A percentile compares a stretch with the other conserved stretches of the same genome.
Conservation (phyloP, 129 eudicot species). For the Lactuca saligna region DNA sequence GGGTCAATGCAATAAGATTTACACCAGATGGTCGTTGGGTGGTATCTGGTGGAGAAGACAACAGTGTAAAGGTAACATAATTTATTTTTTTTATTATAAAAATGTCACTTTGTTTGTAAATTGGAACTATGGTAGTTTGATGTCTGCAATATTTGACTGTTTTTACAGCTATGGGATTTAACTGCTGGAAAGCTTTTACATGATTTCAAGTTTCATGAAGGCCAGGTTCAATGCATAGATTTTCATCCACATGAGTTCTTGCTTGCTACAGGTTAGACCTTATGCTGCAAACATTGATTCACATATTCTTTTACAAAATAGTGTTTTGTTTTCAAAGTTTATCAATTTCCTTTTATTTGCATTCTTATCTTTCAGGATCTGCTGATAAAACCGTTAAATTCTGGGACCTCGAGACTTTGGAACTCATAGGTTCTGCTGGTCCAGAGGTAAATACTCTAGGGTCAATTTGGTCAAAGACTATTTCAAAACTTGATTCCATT, state of each 20-base stretch:
- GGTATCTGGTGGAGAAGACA: slow-evolving; percentile 98
- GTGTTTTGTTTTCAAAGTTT: slow-evolving; percentile 10
- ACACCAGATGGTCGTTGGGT: slow-evolving; percentile 99
- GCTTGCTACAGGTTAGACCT: slow-evolving; percentile 84
- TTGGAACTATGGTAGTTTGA: not conserved
- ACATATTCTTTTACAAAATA: not conserved
- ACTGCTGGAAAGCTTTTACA: slow-evolving; percentile 97
- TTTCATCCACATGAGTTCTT: slow-evolving; percentile 97
- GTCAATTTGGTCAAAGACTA: slow-evolving; percentile 7
- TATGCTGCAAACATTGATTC: slow-evolving; percentile 19
- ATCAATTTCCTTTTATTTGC: slow-evolving; percentile 8
- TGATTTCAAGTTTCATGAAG: slow-evolving; percentile 94
- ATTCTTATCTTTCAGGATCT: slow-evolving; percentile 56
- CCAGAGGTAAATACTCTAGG: slow-evolving; percentile 67
- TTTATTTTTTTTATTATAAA: slow-evolving; percentile 10
- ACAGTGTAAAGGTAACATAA: slow-evolving; percentile 74
- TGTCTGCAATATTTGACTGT: slow-evolving; percentile 8
- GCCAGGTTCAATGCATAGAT: slow-evolving; percentile 92
- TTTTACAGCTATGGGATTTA: slow-evolving; percentile 88
- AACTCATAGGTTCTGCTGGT: slow-evolving; percentile 95
- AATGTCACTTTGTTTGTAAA: not conserved
- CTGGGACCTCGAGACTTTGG: slow-evolving; percentile 99
- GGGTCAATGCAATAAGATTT: slow-evolving; percentile 90
- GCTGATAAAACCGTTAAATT: slow-evolving; percentile 94
- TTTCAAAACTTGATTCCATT: not conserved